Base-by-base conservation (phyloP, 2,329 filamentous ascomycete genomes). In the Fusarium kyushuense region DNA sequence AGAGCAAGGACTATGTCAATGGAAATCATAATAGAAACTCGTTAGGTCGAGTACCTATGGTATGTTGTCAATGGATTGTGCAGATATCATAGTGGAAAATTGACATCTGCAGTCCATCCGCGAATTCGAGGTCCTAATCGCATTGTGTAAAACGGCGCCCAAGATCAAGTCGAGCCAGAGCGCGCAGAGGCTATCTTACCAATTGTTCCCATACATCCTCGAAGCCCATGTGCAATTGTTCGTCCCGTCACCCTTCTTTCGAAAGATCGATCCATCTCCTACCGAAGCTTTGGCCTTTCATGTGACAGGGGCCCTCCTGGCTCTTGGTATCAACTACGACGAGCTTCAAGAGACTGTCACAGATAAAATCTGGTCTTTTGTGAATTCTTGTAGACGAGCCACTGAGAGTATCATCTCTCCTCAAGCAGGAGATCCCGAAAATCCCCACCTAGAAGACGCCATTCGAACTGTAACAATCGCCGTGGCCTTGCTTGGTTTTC, bases 101-200 rank as follows among this genome's bases (percentile, higher is more conserved):
- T 76, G 69, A 76, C 58, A 48, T 32, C 59, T 53, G 23, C 76
- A 96, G 93, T 92, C 90, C 54, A 89, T 94, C 54, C 90, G 92
- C 74, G 96, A 99, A 83, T 90, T 97, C 71, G 95, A 99, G 78
- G 92, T 97, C 54, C 86, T 99, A 27, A 82, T 98, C 27, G 93
- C 96, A 42, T 85, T 99, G 27, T 98, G 95, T 83, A 95, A 94
- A 80, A 93, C 95, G 54, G 93, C 94, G 5, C 91, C 93, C 6
- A 86, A 89, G 25, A 85, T 98, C 27, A 85, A 89, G 53, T 89
- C 88, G 45, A 79, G 83, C 41, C 88, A 92, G 63, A 91, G 92
- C 75, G 94, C 94, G 29, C 88, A 92, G 73, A 91, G 89, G 73
- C 87, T 99, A 38, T 87, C 90, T n/a, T 84, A 86, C 33, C 94